Percentiles rank a stretch among this genome's conserved stretches.
Evolutionary conservation across 2,329 filamentous ascomycete genomes (phyloP).

Genomic region (Sclerotinia glacialis): DNA sequence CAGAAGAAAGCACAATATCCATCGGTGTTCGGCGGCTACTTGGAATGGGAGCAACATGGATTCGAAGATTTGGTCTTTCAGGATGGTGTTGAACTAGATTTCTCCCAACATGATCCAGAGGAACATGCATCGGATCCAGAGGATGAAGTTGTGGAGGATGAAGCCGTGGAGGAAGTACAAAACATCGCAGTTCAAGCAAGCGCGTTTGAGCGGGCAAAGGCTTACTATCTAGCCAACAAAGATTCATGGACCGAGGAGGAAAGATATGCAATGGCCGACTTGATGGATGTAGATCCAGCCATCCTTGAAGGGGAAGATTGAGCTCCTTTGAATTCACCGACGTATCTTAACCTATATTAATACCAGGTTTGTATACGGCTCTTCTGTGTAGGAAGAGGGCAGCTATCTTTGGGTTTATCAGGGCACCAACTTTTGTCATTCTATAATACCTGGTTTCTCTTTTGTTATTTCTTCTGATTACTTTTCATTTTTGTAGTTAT

Average conservation of each 20-base stretch:
- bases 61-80: too few species aligned
- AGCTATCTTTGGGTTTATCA: not conserved
- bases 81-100: not conserved
- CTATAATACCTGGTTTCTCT: not conserved
- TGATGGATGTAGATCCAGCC: not conserved
- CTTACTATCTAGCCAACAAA: too few species aligned
- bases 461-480: not conserved
- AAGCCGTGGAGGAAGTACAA: too few species aligned
- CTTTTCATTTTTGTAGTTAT: not conserved
- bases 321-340: too few species aligned
- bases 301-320: not conserved
- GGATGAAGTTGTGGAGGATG: too few species aligned
- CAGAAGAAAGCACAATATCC: not conserved
- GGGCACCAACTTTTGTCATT: not conserved
- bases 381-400: not conserved
- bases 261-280: not conserved
- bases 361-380: not conserved
- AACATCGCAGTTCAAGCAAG: not conserved
- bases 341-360: not conserved
- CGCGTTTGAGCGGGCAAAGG: not conserved
- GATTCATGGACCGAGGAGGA: not conserved
- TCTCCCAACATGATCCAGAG: not conserved
- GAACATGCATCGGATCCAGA: not conserved
- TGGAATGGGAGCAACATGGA: not conserved
- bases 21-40: not conserved